A percentile compares a stretch with the other conserved stretches of the same genome.
Conservation (phyloP, 2,329 filamentous ascomycete species). For the Sporothrix phasma region DNA sequence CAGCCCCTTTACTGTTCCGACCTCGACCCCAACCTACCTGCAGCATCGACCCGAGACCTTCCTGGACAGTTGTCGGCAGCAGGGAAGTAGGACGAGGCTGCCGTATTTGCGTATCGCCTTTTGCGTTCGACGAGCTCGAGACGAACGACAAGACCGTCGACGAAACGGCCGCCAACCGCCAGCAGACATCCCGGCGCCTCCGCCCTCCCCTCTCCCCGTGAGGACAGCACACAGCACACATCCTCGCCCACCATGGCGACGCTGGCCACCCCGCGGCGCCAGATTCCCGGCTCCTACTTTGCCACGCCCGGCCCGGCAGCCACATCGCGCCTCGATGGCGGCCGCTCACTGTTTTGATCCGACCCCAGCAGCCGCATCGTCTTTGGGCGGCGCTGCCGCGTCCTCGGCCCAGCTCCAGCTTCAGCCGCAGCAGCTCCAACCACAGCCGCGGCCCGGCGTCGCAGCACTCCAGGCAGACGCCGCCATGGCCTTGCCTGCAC, state of each 20-base stretch:
- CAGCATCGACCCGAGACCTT: not conserved
- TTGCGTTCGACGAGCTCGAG: not conserved
- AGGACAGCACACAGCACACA: conserved; percentile 3
- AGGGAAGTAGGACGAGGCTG: not conserved
- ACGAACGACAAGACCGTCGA: not conserved
- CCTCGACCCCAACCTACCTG: not conserved
- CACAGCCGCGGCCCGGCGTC: not conserved
- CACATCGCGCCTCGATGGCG: conserved; percentile 36
- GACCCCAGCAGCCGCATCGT: conserved; percentile 16
- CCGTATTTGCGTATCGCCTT: no score
- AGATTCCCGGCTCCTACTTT: conserved; percentile 65
- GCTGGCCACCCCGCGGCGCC: conserved; percentile 55
- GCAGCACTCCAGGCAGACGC: conserved; percentile 25
- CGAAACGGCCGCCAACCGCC: not conserved
- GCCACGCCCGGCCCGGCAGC: conserved; percentile 52
- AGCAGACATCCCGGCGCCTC: not conserved
- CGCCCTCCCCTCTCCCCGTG: not conserved
- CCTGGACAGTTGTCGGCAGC: not conserved
- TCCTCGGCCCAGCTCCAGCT: not conserved
- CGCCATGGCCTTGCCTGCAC: conserved; percentile 35
- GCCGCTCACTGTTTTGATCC: conserved; percentile 42
- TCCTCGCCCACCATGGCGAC: conserved; percentile 36
- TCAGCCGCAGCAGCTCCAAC: not conserved
- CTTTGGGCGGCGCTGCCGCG: not conserved
- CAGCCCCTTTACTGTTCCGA: not conserved